These are phyloP conservation scores for Aspergillus aculeatinus DNA, from an alignment of 2,329 filamentous ascomycete species.

Conservation along the genomic window DNA sequence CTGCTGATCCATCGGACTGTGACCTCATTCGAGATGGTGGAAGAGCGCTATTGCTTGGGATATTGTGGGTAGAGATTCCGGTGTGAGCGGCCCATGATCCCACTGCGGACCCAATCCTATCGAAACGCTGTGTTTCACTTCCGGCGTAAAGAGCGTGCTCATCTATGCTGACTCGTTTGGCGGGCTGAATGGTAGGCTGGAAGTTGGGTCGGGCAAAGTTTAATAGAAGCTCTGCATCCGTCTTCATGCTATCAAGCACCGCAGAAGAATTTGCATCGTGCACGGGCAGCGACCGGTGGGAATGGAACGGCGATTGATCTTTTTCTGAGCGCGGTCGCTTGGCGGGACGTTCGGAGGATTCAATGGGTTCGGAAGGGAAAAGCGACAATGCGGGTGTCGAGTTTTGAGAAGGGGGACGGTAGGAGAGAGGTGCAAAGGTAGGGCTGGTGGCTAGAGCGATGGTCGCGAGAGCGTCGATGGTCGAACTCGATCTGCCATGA, in stretches of 20 bases:
- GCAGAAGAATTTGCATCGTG: constrained; percentile 33
- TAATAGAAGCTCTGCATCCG: constrained; percentile 50
- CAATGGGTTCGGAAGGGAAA: constrained; percentile 31
- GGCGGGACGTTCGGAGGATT: constrained; percentile 49
- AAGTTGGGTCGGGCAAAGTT: constrained; percentile 45
- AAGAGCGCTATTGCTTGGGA: constrained; percentile 20
- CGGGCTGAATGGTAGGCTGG: constrained; percentile 22
- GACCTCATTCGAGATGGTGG: constrained; percentile 41
- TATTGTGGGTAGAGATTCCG: constrained; percentile 17
- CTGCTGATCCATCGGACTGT: constrained; percentile 44
- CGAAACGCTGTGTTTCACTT: constrained; percentile 24
- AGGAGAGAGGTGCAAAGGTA: constrained; percentile 39
- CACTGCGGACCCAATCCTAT: constrained; percentile 21
- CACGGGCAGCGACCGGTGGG: constrained; percentile 27
- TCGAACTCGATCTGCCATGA: constrained; percentile 48
- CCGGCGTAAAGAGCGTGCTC: constrained; percentile 28
- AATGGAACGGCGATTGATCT: constrained; percentile 44
- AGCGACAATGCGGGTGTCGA: constrained; percentile 26
- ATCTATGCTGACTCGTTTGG: constrained; percentile 35
- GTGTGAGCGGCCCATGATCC: constrained; percentile 18
- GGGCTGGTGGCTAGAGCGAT: constrained; percentile 52
- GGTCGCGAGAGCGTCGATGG: constrained; percentile 51
- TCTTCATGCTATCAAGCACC: constrained; percentile 44
- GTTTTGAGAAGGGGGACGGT: constrained; percentile 31
- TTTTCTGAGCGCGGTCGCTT: constrained; percentile 63